Evolutionary conservation across 345 rosid genomes (phyloP), one percentile per base, ranked within the genome.

Genomic region (Corymbia maculata): DNA sequence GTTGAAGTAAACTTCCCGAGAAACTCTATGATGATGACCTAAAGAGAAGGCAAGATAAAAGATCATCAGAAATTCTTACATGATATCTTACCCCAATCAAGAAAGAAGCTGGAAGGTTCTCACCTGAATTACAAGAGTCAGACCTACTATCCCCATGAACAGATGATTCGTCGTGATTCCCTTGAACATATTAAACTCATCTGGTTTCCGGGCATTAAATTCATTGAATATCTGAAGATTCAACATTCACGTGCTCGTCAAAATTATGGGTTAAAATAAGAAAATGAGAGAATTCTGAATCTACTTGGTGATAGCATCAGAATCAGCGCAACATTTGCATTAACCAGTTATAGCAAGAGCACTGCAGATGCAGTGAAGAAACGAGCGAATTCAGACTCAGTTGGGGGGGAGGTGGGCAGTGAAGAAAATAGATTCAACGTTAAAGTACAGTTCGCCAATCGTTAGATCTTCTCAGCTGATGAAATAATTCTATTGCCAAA

Each of bases 131-230:
- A 98, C 89, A 51, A 95, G 5, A 13, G 99, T 97, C 85, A 95
- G 80, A 51, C 92, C 92, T 88, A 98, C 95, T 87, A 98, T 97
- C 75, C 95, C 98, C 87, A 96, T 89, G 90, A 98, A 97, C 79
- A 98, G 95, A 87, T 68, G 94, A 90, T 97, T 98, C 88, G 91
- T 92, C n/a, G 93, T 92, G 51, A 98, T 93, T 44, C 99, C 99
- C 59, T 51, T 86, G 88, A 97, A 97, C 66, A 96, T 94, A 90
- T 98, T 97, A 13, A 90, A 86, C 91, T 97, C 95, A 91, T 98
- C 99, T 85, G 98, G 99, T 89, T 98, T 96, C 88, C 99, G 94
- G 86, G 99, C 98, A 89, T 98, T 96, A 89, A 98, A 96, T 90
- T 98, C 99, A 85, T 97, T 98, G 88, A 97, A 97, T 52, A 97